These are phyloP conservation scores for Hanseniaspora mollemarum DNA, from an alignment of 805 yeast species.

Conservation along the genomic window DNA sequence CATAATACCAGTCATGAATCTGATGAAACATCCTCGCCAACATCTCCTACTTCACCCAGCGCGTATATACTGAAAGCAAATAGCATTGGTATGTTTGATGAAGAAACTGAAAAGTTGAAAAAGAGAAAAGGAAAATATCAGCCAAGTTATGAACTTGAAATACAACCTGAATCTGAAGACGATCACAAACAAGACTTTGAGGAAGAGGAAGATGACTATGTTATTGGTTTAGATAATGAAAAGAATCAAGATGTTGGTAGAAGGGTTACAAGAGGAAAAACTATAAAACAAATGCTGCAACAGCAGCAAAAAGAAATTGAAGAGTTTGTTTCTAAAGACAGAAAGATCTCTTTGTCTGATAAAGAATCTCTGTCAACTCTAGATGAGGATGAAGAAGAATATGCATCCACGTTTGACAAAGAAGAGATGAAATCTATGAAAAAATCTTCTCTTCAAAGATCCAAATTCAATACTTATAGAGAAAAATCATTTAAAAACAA, in stretches of 20 bases:
- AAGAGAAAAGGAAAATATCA: slow-evolving; percentile 6
- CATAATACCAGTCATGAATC: slow-evolving; percentile 1
- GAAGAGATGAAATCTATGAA: slow-evolving; percentile 24
- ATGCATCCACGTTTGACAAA: slow-evolving; percentile 25
- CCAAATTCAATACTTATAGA: slow-evolving; percentile 42
- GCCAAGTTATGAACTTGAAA: slow-evolving; percentile 13
- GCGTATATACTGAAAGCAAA: slow-evolving; percentile 5
- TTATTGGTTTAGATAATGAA: neutral
- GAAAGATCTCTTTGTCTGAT: neutral
- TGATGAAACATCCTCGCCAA: slow-evolving; percentile 3
- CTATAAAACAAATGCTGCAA: slow-evolving; percentile 11
- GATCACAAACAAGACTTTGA: neutral
- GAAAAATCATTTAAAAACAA: slow-evolving; percentile 27
- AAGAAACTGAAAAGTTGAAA: slow-evolving; percentile 1
- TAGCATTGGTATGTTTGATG: slow-evolving; percentile 1
- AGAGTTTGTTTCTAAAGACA: slow-evolving; percentile 5
- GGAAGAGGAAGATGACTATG: slow-evolving; percentile 12
- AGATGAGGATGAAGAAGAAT: slow-evolving; percentile 19
- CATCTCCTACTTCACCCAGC: slow-evolving; percentile 6
- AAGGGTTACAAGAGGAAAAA: slow-evolving; percentile 9
- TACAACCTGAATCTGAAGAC: neutral
- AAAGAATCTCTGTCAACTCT: neutral
- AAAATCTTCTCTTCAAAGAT: slow-evolving; percentile 34
- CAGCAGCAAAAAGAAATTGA: slow-evolving; percentile 14
- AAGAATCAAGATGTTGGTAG: neutral